Conservation (phyloP, 768 basidiomycete genomes). For the Clitopilus passeckerianus region DNA sequence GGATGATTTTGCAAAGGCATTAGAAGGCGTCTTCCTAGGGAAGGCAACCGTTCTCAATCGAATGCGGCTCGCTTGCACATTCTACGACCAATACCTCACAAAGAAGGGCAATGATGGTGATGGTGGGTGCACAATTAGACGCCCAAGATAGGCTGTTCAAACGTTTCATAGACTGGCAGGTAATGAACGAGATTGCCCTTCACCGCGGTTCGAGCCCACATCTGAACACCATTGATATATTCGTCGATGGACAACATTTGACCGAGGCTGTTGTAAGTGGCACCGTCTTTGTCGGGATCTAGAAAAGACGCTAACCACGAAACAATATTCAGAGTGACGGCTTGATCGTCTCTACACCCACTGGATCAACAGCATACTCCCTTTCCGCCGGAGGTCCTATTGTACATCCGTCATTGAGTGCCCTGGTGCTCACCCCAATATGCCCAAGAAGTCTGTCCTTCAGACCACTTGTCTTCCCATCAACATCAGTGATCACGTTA, state of each 20-base stretch:
- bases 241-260: constrained; percentile 89
- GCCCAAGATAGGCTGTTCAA: not conserved
- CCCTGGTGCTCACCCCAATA: constrained; percentile 92
- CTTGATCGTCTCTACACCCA: constrained; percentile 91
- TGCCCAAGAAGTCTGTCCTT: constrained; percentile 92
- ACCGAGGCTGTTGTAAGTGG: constrained; percentile 88
- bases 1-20: constrained; percentile 76
- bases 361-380: constrained; percentile 95
- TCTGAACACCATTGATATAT: constrained; percentile 90
- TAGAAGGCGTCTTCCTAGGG: constrained; percentile 75
- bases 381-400: constrained; percentile 95
- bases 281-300: constrained; percentile 2
- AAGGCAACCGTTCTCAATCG: constrained; percentile 80
- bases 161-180: constrained; percentile 71
- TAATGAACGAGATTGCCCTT: constrained; percentile 94
- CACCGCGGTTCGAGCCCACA: constrained; percentile 92
- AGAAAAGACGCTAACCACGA: constrained; percentile 6
- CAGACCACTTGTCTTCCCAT: constrained; percentile 86
- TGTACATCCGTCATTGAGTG: constrained; percentile 87
- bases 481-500: constrained; percentile 69
- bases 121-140: constrained; percentile 33
- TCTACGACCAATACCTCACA: constrained; percentile 56
- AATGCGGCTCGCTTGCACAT: constrained; percentile 85
- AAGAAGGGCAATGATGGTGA: constrained; percentile 55
- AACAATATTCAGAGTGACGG: constrained; percentile 70